Evolutionary conservation across 257 asterid genomes (phyloP), one percentile per base, ranked within the genome.

Genomic region (Lantana camara): DNA sequence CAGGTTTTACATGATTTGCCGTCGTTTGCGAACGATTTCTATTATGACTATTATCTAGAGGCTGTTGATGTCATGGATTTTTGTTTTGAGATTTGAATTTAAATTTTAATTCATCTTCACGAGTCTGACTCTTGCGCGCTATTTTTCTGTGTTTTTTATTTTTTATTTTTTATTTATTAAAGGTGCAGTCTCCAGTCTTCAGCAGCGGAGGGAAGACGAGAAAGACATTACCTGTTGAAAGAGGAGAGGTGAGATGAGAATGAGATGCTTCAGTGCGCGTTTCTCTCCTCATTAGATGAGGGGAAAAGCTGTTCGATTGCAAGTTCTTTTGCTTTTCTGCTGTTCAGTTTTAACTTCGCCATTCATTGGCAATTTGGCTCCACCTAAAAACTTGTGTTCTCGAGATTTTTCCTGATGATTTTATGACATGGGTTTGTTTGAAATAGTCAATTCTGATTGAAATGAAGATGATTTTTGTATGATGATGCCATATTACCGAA

Each of bases 1-100:
- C 30, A 17, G 57, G 0, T 40, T 48, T 35, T 46, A 29, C 15
- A 7, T 60, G 40, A 52, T 19, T 20, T 23, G 27, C 29, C 53
- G 60, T 61, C 61, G 10, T 63, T 56, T 41, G 0, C 44, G 72
- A 71, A 72, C 72, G 16, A 30, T 51, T 63, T 63, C 16, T 40
- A 32, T 63, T 72, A 14, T 40, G 49, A 41, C 62, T 14, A 11
- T 40, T 46, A 2, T 66, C 32, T 75, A 14, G 32, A 30, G 60
- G 13, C 37, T 58, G 55, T 42, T 35, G 66, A 7, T 20, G 5
- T 45, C 57, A 67, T 63, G 75, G 63, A 72, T 67, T 62, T 15
- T 72, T 67, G 61, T 52, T 59, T 13, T 46, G 57, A 57, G 44
- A 66, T 44, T 62, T 32, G 19, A 22, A 2, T 61, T 52, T 32